A percentile compares a stretch with the other conserved stretches of the same genome.
Conservation (phyloP, 208 protist genomes). For the Trypanosoma scelopori region DNA sequence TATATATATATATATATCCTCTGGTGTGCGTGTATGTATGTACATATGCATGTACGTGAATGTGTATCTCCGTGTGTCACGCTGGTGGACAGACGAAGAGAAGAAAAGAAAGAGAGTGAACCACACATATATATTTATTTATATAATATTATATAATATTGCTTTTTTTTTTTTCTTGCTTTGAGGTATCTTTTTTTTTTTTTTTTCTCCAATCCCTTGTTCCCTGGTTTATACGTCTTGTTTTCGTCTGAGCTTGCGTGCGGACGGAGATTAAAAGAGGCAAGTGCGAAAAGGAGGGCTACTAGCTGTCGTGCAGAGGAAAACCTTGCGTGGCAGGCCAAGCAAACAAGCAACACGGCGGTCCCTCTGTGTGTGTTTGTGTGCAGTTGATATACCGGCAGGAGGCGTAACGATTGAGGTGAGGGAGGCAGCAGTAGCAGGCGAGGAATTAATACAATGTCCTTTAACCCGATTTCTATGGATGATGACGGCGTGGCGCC, state of each 20-base stretch:
- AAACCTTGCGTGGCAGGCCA: too few relatives aligned
- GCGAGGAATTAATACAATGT: constrained; percentile 26
- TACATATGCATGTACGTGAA: constrained; percentile 1
- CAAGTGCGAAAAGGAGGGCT: background rate
- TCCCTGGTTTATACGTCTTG: background rate
- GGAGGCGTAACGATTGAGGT: background rate
- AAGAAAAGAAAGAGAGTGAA: too few relatives aligned
- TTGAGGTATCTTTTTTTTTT: background rate
- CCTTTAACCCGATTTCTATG: constrained; percentile 74
- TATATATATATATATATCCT: background rate
- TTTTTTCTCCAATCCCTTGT: too few relatives aligned
- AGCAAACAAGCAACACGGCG: too few relatives aligned
- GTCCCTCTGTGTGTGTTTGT: background rate
- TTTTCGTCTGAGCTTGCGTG: background rate
- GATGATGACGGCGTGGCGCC: constrained; percentile 35
- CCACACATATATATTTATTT: background rate
- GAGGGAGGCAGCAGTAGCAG: background rate
- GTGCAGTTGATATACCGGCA: background rate
- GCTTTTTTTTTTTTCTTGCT: background rate
- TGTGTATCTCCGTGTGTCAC: background rate
- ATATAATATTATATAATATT: background rate
- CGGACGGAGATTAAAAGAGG: background rate
- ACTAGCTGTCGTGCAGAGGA: background rate
- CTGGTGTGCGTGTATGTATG: background rate
- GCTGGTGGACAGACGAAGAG: too few relatives aligned